These are phyloP conservation scores for Chytridium lagenaria DNA, from an alignment of 371 early-diverging fungal species.

Conservation along the genomic window DNA sequence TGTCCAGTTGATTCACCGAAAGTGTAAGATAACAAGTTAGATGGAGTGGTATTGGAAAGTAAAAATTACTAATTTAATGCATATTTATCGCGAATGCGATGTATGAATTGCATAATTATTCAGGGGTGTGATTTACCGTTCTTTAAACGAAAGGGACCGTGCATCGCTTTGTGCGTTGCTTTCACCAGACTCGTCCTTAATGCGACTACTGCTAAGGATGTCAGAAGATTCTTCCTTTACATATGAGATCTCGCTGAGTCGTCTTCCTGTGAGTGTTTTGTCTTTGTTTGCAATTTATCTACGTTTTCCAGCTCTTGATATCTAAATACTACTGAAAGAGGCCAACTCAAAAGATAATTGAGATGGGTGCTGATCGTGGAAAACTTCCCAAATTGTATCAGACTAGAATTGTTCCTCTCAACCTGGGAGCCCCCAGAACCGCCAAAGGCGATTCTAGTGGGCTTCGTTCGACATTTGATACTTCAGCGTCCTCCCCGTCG, in stretches of 20 bases:
- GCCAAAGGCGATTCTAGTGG: background rate
- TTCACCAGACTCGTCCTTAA: background rate
- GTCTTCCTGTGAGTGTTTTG: conserved; percentile 3
- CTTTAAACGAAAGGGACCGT: background rate
- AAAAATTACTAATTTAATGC: too few relatives aligned
- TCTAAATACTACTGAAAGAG: background rate
- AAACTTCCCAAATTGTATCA: conserved; percentile 5
- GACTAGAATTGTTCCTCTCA: background rate
- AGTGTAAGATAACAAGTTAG: too few relatives aligned
- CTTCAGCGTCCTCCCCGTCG: too few relatives aligned
- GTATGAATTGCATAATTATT: background rate
- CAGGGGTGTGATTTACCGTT: background rate
- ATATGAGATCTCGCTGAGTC: conserved; percentile 3
- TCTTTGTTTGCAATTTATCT: background rate
- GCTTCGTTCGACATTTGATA: background rate
- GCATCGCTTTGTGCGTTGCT: background rate
- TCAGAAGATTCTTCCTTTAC: background rate
- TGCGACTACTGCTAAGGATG: background rate
- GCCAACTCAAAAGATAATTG: conserved; percentile 5
- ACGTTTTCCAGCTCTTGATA: too few relatives aligned
- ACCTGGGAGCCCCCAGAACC: background rate
- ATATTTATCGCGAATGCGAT: background rate
- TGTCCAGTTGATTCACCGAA: background rate
- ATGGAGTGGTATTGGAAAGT: too few relatives aligned
- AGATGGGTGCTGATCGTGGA: background rate